Percentiles rank a stretch among this genome's conserved stretches.
Conservation (phyloP, 2,329 filamentous ascomycete species). For the Pyrenophora seminiperda region DNA sequence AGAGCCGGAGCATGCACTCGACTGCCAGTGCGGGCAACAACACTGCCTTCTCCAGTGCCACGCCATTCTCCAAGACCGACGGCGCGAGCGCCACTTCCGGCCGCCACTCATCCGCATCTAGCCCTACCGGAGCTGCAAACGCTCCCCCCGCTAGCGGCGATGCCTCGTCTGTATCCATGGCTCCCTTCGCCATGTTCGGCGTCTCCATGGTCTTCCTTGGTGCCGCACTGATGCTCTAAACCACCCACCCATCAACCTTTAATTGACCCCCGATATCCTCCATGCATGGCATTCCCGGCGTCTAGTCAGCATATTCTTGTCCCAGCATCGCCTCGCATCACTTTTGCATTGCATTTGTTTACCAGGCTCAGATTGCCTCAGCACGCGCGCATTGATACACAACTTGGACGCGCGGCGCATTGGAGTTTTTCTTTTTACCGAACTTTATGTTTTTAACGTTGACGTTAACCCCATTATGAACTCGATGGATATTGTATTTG, state of each 20-base stretch:
- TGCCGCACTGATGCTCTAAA: slow-evolving; percentile 20
- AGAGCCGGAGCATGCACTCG: slow-evolving; percentile 2
- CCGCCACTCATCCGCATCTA: slow-evolving; percentile 5
- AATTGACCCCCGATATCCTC: neutral
- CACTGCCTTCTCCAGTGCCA: slow-evolving; percentile 9
- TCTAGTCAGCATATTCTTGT: neutral
- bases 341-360: slow-evolving; percentile 5
- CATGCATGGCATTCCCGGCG: slow-evolving; percentile 2
- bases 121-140: slow-evolving; percentile 5
- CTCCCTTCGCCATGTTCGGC: slow-evolving; percentile 11
- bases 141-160: slow-evolving; percentile 24
- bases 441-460: no score
- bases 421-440: neutral
- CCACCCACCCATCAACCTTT: neutral
- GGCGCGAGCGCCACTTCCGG: slow-evolving; percentile 2
- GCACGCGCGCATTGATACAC: slow-evolving; percentile 1
- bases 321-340: neutral
- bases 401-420: neutral
- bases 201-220: slow-evolving; percentile 14
- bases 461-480: neutral
- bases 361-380: slow-evolving; percentile 1
- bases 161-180: slow-evolving; percentile 1
- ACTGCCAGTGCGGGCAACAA: slow-evolving; percentile 1
- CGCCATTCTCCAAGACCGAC: slow-evolving; percentile 7
- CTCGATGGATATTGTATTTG: neutral